phyloP scores from a whole-genome alignment of 805 yeast species.

The Brettanomyces naardenensis region DNA sequence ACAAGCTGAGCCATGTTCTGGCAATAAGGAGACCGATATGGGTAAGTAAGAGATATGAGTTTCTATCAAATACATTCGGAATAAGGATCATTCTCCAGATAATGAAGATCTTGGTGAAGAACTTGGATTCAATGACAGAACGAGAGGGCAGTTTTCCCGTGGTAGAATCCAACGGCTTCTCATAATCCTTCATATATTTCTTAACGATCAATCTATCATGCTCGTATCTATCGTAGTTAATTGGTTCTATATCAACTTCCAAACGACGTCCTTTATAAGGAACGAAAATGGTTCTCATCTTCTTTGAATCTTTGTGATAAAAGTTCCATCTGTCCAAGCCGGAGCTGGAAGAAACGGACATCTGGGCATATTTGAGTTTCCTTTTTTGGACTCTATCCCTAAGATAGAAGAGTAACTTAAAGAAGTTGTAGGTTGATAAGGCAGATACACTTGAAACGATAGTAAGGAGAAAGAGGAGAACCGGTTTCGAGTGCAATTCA shows the following conservation, averaged over 20 bases:
- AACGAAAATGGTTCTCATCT: constrained; percentile 35
- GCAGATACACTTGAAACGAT: constrained; percentile 18
- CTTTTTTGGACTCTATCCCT: constrained; percentile 1
- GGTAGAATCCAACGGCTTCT: constrained; percentile 3
- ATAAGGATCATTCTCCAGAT: constrained; percentile 68
- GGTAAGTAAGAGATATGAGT: constrained; percentile 53
- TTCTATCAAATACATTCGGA: constrained; percentile 65
- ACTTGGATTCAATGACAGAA: constrained; percentile 39
- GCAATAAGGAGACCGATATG: constrained; percentile 70
- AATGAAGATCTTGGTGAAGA: constrained; percentile 63
- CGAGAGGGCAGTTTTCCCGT: neutral
- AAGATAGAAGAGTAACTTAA: constrained; percentile 5
- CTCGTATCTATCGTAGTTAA: constrained; percentile 43
- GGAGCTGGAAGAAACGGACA: neutral
- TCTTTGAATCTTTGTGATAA: neutral
- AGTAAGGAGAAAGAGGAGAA: constrained; percentile 24
- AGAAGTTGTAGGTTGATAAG: constrained; percentile 15
- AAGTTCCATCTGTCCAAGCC: neutral
- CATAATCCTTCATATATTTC: constrained; percentile 30
- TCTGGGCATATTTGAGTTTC: neutral
- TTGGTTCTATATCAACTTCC: constrained; percentile 38
- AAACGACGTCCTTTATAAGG: constrained; percentile 34
- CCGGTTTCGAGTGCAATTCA: constrained; percentile 25
- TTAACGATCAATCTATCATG: constrained; percentile 49
- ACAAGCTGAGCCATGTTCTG: constrained; percentile 79